Base-by-base conservation (phyloP, 164 flowering plant species). In the Cinnamomum micranthum region DNA sequence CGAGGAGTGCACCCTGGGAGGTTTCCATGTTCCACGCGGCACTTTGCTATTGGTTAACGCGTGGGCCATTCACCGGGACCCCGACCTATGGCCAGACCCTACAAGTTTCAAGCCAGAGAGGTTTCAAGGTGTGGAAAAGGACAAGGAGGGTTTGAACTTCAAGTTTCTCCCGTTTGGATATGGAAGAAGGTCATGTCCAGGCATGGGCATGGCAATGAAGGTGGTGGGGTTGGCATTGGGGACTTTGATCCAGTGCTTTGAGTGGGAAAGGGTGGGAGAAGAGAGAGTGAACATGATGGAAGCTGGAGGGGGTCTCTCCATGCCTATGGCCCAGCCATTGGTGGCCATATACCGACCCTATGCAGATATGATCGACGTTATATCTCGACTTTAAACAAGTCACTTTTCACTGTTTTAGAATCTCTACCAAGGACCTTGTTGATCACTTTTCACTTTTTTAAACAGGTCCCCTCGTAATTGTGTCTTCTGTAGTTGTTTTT, bases 41-140 rank as follows among this genome's bases (percentile, higher is more conserved):
- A 85, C 87, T 0, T 71, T 80, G 28, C 77, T 83, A 2, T 33
- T 79, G 66, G 78, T 79, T 1, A 82, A 85, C 22, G 75, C 70
- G 3, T 81, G 85, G 85, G 83, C 85, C 63, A 80, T 83, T 27
- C 84, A 85, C 19, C 73, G 80, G 31, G 82, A 85, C 67, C 81
- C 83, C 0, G 41, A 72, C 20, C 31, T 72, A 14, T 83, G 87
- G 87, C 68, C 12, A 10, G 84, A 84, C 1, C 82, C 87, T 0
- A 20, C 2, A 1, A 77, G 33, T 52, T 86, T 86, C 72, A 73
- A 71, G 73, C 88, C 87, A 2, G 87, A 84, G 75, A 78, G 88
- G 75, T 86, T 86, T 47, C 77, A 76, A 27, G 69, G 65, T 9
- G 17, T 14, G 51, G 73, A 71, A 75, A 74, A 22, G 27, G 75